These are phyloP conservation scores for Penicillium corylophilum DNA, from an alignment of 2,329 filamentous ascomycete genomes.

Conservation along the genomic window DNA sequence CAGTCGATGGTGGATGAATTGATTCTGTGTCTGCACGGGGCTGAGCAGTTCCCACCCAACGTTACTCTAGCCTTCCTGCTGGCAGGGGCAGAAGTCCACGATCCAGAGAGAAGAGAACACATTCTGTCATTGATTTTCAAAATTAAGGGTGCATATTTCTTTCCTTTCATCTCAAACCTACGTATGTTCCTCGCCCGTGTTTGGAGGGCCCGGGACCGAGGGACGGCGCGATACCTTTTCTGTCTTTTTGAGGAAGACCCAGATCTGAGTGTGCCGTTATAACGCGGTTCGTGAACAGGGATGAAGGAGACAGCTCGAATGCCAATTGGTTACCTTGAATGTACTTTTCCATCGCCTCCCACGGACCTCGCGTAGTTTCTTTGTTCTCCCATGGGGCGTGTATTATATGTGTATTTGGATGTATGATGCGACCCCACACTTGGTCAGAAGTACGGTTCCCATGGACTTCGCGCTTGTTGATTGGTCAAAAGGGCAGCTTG, in stretches of 20 bases:
- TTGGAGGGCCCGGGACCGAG: conserved; percentile 1
- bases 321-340: background rate
- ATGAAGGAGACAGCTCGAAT: background rate
- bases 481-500: background rate
- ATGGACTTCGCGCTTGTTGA: background rate
- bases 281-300: background rate
- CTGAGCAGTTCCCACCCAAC: background rate
- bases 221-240: conserved; percentile 1
- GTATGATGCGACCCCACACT: background rate
- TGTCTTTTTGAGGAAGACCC: conserved; percentile 1
- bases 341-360: background rate
- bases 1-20: background rate
- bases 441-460: background rate
- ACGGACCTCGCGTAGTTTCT: background rate
- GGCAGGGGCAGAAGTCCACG: background rate
- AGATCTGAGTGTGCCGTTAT: conserved; percentile 1
- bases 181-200: conserved; percentile 1
- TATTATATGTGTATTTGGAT: background rate
- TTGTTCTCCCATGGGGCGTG: background rate
- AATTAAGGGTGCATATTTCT: background rate
- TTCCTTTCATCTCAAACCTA: conserved; percentile 1
- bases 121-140: background rate
- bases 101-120: background rate
- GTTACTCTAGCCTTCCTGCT: conserved; percentile 1
- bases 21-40: background rate